phyloP scores from a whole-genome alignment of 2,329 filamentous ascomycete genomes.

The Hypomyces perniciosus region DNA sequence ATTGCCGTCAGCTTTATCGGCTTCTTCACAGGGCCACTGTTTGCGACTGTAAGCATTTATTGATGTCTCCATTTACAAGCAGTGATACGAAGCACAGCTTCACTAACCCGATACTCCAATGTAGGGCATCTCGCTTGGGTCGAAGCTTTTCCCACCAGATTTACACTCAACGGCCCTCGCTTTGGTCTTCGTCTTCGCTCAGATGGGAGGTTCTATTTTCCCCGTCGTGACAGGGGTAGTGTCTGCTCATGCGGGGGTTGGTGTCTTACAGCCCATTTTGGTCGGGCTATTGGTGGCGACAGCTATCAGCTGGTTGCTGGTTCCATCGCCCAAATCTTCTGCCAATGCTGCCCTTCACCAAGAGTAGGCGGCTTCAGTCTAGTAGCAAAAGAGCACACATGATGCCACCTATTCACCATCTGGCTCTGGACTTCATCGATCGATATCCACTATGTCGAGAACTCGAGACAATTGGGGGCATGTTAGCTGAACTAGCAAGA shows the following conservation, averaged over 20 bases:
- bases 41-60: conserved; percentile 41
- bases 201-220: conserved; percentile 50
- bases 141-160: conserved; percentile 41
- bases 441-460: too few species aligned
- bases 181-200: conserved; percentile 52
- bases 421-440: too few species aligned
- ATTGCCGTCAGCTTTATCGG: conserved; percentile 49
- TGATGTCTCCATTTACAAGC: background rate
- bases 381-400: background rate
- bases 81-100: rapidly evolving
- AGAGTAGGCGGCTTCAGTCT: conserved; percentile 20
- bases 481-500: too few species aligned
- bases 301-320: conserved; percentile 41
- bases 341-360: conserved; percentile 27
- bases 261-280: conserved; percentile 46
- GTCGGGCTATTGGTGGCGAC: conserved; percentile 41
- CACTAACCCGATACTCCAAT: background rate
- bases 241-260: conserved; percentile 38
- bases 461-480: too few species aligned
- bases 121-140: conserved; percentile 48
- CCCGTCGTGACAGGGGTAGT: conserved; percentile 50
- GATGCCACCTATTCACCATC: too few species aligned
- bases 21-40: conserved; percentile 53
- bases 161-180: conserved; percentile 32
- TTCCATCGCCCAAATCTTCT: conserved; percentile 31